A percentile compares a stretch with the other conserved stretches of the same genome.
phyloP scores from a whole-genome alignment of 2,329 filamentous ascomycete genomes.

The Hymenoscyphus salicellus region DNA sequence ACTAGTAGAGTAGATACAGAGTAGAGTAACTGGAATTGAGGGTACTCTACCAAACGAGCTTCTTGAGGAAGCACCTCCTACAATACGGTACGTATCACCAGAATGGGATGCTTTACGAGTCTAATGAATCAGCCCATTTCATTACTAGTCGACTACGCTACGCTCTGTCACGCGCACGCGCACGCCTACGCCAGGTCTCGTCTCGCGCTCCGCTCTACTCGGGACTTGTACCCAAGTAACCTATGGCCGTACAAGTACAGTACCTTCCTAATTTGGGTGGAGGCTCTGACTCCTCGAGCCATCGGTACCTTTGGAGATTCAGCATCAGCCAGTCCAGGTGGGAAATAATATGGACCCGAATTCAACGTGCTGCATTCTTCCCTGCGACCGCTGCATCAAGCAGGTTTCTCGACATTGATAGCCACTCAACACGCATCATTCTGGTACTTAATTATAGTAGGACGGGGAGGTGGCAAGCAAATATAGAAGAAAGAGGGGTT shows the following conservation, averaged over 20 bases:
- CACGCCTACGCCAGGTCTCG: no score
- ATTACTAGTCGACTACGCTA: neutral
- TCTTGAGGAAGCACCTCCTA: no score
- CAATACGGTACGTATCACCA: neutral
- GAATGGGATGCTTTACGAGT: neutral
- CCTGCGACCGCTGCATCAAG: constrained; percentile 1
- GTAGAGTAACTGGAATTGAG: no score
- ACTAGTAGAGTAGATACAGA: no score
- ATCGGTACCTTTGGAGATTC: neutral
- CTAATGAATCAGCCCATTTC: neutral
- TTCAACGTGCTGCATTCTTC: constrained; percentile 1
- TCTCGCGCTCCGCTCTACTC: no score
- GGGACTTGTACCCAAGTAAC: neutral
- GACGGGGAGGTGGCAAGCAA: neutral
- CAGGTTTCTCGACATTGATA: neutral
- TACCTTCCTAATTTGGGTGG: neutral
- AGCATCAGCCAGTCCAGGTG: neutral
- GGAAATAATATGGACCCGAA: constrained; percentile 1
- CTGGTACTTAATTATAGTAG: constrained; percentile 5
- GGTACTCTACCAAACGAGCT: no score
- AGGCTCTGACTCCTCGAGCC: neutral
- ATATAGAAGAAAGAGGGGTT: neutral
- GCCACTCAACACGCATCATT: neutral
- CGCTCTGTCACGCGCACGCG: no score
- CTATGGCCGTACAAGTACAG: neutral